Base-by-base conservation (phyloP, 495 filamentous ascomycete genomes). In the Daldinia bambusicola region DNA sequence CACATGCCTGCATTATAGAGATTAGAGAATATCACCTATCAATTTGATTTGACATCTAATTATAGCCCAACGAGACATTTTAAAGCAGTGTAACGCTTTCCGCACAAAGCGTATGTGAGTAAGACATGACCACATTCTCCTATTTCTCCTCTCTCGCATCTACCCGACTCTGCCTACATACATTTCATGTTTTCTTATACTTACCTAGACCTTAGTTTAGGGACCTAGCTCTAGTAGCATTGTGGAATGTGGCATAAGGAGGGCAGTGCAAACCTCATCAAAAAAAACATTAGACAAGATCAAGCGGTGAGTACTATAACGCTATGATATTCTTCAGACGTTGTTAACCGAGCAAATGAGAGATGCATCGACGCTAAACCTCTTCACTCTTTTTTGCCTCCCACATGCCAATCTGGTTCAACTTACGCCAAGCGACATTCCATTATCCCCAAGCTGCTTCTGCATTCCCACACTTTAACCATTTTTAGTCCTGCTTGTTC, bases 391-490 rank as follows among this genome's bases (percentile, higher is more conserved):
- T n/a, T n/a, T n/a, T n/a, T 40, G 48, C 40, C 53, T 61, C 38
- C 22, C 26, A 10, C n/a, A 26, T 37, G 10, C 16, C 13, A 40
- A 40, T n/a, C 38, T 16, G 36, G 20, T 36, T 45, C 55, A 59
- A 66, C 57, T 70, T 48, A 63, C 18, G 58, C 62, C 12, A 70
- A 40, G 45, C 67, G 59, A 31, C 71, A 70, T 53, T 74, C 71
- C 14, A 74, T 70, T 52, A 74, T 74, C 31, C 71, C 66, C 34
- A 74, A 60, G 37, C 16, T 70, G 13, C 67, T 70, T 31, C 71
- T 67, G 14, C 71, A 74, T 6, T 74, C 71, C 71, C 71, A 74
- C 45, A 67, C 40, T n/a, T 74, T 74, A 9, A 70, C 58, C 66
- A 74, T 66, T 63, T 63, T 50, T 31, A 74, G 32, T 48, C 71